Base-by-base conservation (phyloP, 2,329 filamentous ascomycete species). In the Diaporthe sp. region DNA sequence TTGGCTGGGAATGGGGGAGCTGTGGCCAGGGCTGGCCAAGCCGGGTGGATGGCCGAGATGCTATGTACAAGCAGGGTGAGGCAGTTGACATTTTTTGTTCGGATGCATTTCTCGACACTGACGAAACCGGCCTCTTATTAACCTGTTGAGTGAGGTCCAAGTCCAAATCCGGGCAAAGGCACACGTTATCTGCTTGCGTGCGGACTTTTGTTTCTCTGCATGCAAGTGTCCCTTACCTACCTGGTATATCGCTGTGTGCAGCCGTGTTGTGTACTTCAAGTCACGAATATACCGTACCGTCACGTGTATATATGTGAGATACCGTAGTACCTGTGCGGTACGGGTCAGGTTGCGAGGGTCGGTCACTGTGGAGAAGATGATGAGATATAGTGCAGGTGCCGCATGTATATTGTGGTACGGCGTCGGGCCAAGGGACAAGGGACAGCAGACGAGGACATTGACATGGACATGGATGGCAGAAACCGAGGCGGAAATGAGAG, bases 401-500 rank as follows among this genome's bases (percentile, higher is more conserved):
- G 15, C 37, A 8, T 44, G 9, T 19, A 62, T 42, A 46, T 62
- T 68, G 44, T 15, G 44, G 42, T n/a, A n/a, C 1, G 15, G 44
- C 8, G 44, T 37, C 19, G 62, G 42, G 42, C 34, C 44, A 67
- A 49, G 61, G 62, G 10, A 25, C 61, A 31, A 34, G 61, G 61
- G 17, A 25, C 6, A 31, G 42, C 3, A 17, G 25, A 31, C n/a
- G 39, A 44, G 61, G 28, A 62, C 12, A 53, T 37, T 31, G 46
- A 25, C 62, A 68, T 68, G 62, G 46, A 53, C 65, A 53, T 53
- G 65, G 65, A 53, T 51, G 31, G 34, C 65, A 68, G 65, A 28
- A 12, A 39, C 42, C 22, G 65, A 28, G 34, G 15, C 31, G 65
- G 65, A 68, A 44, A 68, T 51, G 34, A 28, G 34, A 25, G n/a